Evolutionary conservation across 2,329 filamentous ascomycete species (phyloP).

Genomic region (Claviceps capensis): DNA sequence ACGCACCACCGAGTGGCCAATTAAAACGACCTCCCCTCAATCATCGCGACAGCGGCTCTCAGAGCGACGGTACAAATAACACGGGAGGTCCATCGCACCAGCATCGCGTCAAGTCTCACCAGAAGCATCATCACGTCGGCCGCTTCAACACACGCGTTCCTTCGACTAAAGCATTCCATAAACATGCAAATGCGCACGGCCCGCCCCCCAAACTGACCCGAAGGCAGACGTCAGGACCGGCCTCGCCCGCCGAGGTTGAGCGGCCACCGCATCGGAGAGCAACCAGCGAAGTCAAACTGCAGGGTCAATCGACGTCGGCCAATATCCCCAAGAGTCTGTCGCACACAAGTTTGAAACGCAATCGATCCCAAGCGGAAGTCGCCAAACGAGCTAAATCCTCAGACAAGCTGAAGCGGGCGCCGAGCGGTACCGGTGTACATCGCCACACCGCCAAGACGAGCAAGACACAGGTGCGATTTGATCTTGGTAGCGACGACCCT

Average conservation of each 20-base stretch:
- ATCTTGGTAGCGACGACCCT: slow-evolving; percentile 38
- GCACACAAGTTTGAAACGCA: slow-evolving; percentile 43
- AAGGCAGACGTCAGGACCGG: slow-evolving; percentile 29
- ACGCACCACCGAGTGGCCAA: slow-evolving; percentile 36
- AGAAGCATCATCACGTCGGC: slow-evolving; percentile 21
- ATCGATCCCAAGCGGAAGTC: slow-evolving; percentile 45
- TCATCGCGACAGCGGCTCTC: slow-evolving; percentile 22
- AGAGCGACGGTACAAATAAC: slow-evolving; percentile 17
- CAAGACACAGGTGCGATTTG: slow-evolving; percentile 47
- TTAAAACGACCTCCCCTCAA: slow-evolving; percentile 36
- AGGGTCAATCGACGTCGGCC: slow-evolving; percentile 28
- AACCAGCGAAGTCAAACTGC: slow-evolving; percentile 36
- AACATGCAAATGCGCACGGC: slow-evolving; percentile 18
- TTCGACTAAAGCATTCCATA: slow-evolving; percentile 35
- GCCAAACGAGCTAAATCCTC: slow-evolving; percentile 36
- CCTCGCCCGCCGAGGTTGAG: slow-evolving; percentile 21
- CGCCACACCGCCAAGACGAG: slow-evolving; percentile 23
- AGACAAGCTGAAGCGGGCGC: slow-evolving; percentile 38
- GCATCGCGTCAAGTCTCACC: slow-evolving; percentile 18
- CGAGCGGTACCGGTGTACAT: slow-evolving; percentile 34
- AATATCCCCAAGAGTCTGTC: slow-evolving; percentile 41
- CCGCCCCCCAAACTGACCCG: slow-evolving; percentile 26
- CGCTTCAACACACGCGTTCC: slow-evolving; percentile 38
- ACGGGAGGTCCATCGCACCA: slow-evolving; percentile 13
- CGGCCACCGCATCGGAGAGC: slow-evolving; percentile 31